phyloP scores from a whole-genome alignment of 176 grass and related monocot species.

The Themeda triandra region DNA sequence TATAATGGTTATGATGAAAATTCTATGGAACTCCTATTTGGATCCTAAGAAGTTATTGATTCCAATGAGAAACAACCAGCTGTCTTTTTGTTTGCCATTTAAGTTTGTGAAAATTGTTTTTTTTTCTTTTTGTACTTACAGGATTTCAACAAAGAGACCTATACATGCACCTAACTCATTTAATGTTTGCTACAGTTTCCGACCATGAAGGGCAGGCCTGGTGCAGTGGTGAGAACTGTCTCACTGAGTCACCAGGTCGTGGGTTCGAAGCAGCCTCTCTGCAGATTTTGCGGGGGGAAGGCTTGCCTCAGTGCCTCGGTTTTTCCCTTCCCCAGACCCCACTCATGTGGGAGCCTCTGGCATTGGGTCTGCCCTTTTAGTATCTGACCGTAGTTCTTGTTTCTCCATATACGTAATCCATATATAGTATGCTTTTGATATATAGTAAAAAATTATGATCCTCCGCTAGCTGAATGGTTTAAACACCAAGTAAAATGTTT shows the following conservation, averaged over 20 bases:
- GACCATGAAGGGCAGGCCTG: no score
- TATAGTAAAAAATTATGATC: neutral
- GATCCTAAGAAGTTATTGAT: neutral
- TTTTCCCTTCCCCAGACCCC: no score
- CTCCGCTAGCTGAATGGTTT: neutral
- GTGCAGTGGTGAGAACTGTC: no score
- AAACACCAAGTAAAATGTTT: neutral
- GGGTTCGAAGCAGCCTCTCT: no score
- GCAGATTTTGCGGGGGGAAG: no score
- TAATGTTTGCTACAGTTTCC: neutral
- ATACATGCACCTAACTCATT: neutral
- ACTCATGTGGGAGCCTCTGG: no score
- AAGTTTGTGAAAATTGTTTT: neutral
- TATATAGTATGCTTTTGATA: neutral
- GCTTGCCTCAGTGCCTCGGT: no score
- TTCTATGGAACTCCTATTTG: neutral
- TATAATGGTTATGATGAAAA: neutral
- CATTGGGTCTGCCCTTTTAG: no score
- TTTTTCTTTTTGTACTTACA: neutral
- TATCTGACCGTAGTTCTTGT: no score
- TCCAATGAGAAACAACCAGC: neutral
- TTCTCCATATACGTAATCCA: no score
- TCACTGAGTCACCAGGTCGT: no score
- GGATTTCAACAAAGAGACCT: neutral
- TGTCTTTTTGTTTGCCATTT: neutral